These are phyloP conservation scores for Backusella mclennaniae DNA, from an alignment of 192 early-diverging fungal genomes.

Conservation along the genomic window DNA sequence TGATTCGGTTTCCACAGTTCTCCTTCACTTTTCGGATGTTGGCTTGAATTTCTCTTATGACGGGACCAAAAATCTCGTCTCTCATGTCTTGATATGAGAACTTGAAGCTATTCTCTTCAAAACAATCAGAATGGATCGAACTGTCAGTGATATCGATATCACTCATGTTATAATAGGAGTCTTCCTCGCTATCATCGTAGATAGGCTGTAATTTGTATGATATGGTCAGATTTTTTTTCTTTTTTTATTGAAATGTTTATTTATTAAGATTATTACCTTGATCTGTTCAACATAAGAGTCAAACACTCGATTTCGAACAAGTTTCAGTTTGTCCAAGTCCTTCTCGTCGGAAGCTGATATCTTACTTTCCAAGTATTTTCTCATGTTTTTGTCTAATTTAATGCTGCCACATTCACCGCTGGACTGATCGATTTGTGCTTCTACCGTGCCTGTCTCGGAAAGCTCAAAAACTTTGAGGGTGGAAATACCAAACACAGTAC, in stretches of 20 bases:
- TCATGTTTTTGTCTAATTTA: background rate
- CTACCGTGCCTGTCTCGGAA: background rate
- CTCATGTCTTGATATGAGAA: background rate
- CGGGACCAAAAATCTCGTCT: background rate
- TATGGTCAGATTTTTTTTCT: background rate
- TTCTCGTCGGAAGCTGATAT: background rate
- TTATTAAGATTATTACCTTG: background rate
- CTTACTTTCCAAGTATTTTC: background rate
- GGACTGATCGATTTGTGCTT: background rate
- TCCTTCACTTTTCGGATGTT: no score
- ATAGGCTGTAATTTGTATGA: background rate
- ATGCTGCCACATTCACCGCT: background rate
- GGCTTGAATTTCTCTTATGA: no score
- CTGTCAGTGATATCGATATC: background rate
- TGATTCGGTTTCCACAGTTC: no score
- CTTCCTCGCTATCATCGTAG: background rate
- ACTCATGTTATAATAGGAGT: background rate
- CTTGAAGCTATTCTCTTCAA: background rate
- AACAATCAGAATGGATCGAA: background rate
- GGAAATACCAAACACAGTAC: background rate
- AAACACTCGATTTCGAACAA: background rate
- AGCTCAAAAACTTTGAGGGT: background rate
- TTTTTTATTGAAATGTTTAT: background rate
- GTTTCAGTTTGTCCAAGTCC: background rate
- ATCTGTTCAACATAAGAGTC: background rate